These are phyloP conservation scores for Hanseniaspora guilliermondii DNA, from an alignment of 805 yeast genomes.

Conservation along the genomic window DNA sequence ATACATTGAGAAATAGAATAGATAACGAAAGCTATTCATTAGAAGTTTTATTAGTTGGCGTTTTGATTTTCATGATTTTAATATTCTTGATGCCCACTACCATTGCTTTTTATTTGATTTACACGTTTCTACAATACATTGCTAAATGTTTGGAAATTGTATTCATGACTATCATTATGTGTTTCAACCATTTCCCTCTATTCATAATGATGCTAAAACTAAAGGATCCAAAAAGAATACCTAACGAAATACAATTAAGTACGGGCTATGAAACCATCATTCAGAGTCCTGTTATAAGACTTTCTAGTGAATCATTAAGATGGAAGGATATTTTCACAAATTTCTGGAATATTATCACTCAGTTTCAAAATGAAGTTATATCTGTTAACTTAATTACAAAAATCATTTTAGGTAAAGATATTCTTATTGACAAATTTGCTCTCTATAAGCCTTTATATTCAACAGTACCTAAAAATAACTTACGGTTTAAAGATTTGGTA, in stretches of 20 bases:
- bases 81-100: conserved; percentile 77
- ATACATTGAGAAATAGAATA: conserved; percentile 69
- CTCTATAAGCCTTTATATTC: conserved; percentile 43
- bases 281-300: conserved; percentile 19
- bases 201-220: conserved; percentile 67
- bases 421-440: conserved; percentile 36
- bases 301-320: conserved; percentile 37
- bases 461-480: conserved; percentile 35
- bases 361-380: conserved; percentile 32
- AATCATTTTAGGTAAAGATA: conserved; percentile 34
- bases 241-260: conserved; percentile 42
- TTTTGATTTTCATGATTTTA: conserved; percentile 69
- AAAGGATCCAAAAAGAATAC: conserved; percentile 62
- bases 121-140: conserved; percentile 46
- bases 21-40: conserved; percentile 76
- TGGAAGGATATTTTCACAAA: conserved; percentile 35
- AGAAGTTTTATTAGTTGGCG: conserved; percentile 80
- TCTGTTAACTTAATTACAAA: conserved; percentile 32
- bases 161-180: conserved; percentile 48
- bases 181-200: conserved; percentile 73
- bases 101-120: conserved; percentile 66
- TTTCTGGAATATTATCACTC: conserved; percentile 32
- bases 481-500: conserved; percentile 17
- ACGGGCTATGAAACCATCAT: conserved; percentile 8
- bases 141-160: conserved; percentile 38